A percentile compares a stretch with the other conserved stretches of the same genome.
phyloP scores from a whole-genome alignment of 1,284 basidiomycete genomes.

The Waitea zeae region DNA sequence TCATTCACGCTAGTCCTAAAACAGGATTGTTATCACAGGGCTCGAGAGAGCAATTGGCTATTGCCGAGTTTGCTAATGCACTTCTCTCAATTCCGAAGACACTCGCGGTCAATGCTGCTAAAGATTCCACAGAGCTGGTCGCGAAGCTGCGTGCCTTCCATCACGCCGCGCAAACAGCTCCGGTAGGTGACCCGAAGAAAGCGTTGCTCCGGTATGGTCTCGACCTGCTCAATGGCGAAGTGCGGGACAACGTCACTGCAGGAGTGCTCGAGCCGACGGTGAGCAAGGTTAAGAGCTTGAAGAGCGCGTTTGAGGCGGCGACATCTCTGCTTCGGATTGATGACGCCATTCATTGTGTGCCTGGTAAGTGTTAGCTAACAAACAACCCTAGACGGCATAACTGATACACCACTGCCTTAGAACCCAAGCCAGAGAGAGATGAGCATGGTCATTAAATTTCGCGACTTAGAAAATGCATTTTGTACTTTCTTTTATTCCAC shows the following conservation, averaged over 20 bases:
- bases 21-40: conserved; percentile 33
- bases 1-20: conserved; percentile 5
- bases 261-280: conserved; percentile 95
- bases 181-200: conserved; percentile 88
- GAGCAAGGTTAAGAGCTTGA: conserved; percentile 92
- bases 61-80: conserved; percentile 93
- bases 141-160: conserved; percentile 96
- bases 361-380: conserved; percentile 44
- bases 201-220: conserved; percentile 88
- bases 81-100: conserved; percentile 94
- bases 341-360: conserved; percentile 78
- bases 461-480: no score
- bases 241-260: conserved; percentile 86
- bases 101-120: conserved; percentile 94
- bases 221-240: conserved; percentile 87
- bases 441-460: no score
- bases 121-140: conserved; percentile 95
- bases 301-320: conserved; percentile 93
- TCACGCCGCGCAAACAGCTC: conserved; percentile 89
- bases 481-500: no score
- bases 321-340: conserved; percentile 93
- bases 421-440: no score
- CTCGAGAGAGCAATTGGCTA: conserved; percentile 94
- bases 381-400: no score
- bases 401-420: no score